Base-by-base conservation (phyloP, 2,329 filamentous ascomycete genomes). In the Exutisphaerella laricina region DNA sequence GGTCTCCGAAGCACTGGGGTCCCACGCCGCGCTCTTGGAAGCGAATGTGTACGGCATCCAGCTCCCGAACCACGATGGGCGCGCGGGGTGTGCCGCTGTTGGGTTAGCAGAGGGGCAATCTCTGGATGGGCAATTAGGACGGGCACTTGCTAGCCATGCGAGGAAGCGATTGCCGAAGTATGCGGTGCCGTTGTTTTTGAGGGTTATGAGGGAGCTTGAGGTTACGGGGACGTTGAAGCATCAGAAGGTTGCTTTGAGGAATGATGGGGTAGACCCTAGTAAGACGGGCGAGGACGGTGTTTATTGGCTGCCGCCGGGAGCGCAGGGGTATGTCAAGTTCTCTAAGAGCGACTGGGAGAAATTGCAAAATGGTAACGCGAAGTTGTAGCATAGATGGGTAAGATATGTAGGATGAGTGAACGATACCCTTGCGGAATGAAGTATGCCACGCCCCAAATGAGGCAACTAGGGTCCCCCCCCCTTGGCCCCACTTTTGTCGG, bases 221-320 rank as follows among this genome's bases (percentile, higher is more conserved):
- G 73, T 79, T 1, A 94, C 88, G 4, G 87, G 88, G 0, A 95
- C 88, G 35, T 85, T 88, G 58, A 95, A 95, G 72, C 85, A 94
- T 68, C 84, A 89, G 66, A 95, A 95, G 66, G 78, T 84, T 50
- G 66, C 70, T 0, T 62, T 94, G 50, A 72, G 86, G n/a, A 70
- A 73, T 2, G 76, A 89, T 49, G 88, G 88, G 1, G 85, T 90
- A 0, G 77, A 86, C 56, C 84, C 83, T 0, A 64, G 58, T 3
- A 77, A 77, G 55, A 68, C 74, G 4, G 57, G 53, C 3, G 52
- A 51, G 4, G 74, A 78, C 50, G 61, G 59, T 30, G 70, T 85
- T 64, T 79, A 79, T 54, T 90, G 85, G 83, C 67, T 88, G 12
- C 75, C 72, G 54, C 74, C 71, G 0, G 76, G 77, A 17, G 72